Percentiles rank a stretch among this genome's conserved stretches.
Evolutionary conservation across 345 rosid species (phyloP).

Genomic region (Camelina sativa): DNA sequence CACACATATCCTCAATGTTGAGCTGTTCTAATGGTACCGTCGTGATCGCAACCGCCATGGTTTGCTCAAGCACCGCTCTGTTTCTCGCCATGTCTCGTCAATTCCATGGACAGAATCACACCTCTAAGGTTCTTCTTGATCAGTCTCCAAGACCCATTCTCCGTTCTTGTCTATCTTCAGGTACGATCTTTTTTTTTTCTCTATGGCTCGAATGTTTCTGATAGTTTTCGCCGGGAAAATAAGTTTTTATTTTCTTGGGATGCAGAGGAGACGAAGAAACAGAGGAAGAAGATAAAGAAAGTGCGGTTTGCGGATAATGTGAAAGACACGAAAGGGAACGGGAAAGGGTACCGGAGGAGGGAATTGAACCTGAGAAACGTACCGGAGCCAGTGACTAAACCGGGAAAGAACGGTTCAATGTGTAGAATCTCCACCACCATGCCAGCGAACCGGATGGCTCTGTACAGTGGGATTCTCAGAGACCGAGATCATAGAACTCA

Average conservation of each 20-base stretch:
- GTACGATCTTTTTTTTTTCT: slow-evolving; percentile 40
- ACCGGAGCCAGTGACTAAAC: slow-evolving; percentile 29
- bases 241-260: slow-evolving; percentile 26
- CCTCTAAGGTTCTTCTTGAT: slow-evolving; percentile 31
- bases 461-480: slow-evolving; percentile 70
- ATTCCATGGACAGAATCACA: slow-evolving; percentile 33
- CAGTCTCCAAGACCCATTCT: slow-evolving; percentile 35
- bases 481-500: slow-evolving; percentile 55
- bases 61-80: slow-evolving; percentile 75
- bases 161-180: slow-evolving; percentile 68
- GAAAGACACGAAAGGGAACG: slow-evolving; percentile 54
- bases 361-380: slow-evolving; percentile 12
- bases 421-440: slow-evolving; percentile 53
- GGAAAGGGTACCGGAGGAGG: slow-evolving; percentile 40
- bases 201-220: neutral
- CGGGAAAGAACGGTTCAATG: slow-evolving; percentile 22
- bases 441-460: slow-evolving; percentile 65
- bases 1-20: slow-evolving; percentile 39
- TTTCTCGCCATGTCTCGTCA: slow-evolving; percentile 68
- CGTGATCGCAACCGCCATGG: slow-evolving; percentile 83
- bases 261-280: slow-evolving; percentile 41
- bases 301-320: slow-evolving; percentile 77
- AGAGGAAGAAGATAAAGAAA: slow-evolving; percentile 55
- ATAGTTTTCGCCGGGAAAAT: slow-evolving; percentile 36
- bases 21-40: slow-evolving; percentile 53